A percentile compares a stretch with the other conserved stretches of the same genome.
Evolutionary conservation across 306 rosid genomes (phyloP).

Genomic region (Cicer cuneatum): DNA sequence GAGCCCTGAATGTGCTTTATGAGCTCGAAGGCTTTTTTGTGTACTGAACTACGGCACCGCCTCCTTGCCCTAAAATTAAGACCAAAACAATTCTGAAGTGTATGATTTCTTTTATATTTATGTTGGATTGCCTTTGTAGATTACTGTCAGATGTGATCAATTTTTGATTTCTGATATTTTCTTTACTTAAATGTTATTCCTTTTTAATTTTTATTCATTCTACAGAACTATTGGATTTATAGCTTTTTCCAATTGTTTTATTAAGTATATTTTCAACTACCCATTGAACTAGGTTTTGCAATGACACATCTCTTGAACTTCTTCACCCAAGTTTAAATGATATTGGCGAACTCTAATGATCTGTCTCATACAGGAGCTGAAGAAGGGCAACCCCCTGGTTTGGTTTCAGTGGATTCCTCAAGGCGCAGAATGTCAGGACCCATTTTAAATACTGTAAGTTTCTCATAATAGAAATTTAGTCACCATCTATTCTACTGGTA

Average conservation of each 20-base stretch:
- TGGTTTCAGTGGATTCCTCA: conserved; percentile 73
- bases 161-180: conserved; percentile 30
- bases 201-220: conserved; percentile 32
- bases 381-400: conserved; percentile 74
- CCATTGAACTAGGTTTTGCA: conserved; percentile 30
- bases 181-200: conserved; percentile 4
- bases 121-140: conserved; percentile 1
- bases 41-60: neutral
- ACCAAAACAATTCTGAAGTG: neutral
- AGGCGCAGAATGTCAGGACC: conserved; percentile 78
- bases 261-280: neutral
- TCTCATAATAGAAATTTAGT: conserved; percentile 54
- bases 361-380: conserved; percentile 61
- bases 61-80: conserved; percentile 16
- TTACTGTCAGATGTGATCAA: conserved; percentile 25
- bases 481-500: conserved; percentile 46
- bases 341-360: conserved; percentile 10
- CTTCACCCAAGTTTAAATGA: conserved; percentile 19
- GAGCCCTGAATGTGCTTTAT: neutral
- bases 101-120: conserved; percentile 26
- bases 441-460: conserved; percentile 61
- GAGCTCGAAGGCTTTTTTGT: neutral
- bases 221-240: conserved; percentile 1
- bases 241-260: conserved; percentile 2
- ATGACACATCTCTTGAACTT: neutral